These are phyloP conservation scores for Tuctoria greenei DNA, from an alignment of 176 grass and related monocot genomes.

Conservation along the genomic window DNA sequence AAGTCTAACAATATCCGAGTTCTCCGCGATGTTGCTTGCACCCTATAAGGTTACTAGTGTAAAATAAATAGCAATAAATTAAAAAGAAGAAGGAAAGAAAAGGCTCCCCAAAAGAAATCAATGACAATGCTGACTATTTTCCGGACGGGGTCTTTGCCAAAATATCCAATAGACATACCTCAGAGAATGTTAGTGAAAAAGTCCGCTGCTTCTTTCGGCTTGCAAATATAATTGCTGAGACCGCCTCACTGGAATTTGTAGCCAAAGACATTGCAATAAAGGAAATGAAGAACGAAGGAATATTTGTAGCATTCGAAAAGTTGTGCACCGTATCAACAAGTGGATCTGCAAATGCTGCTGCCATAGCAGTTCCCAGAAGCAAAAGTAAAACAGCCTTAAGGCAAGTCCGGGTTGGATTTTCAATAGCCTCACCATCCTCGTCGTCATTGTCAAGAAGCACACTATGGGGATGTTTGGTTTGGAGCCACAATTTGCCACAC, in stretches of 20 bases:
- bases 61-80: neutral
- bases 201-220: constrained; percentile 86
- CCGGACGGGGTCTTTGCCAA: too few species aligned
- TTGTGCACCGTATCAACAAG: constrained; percentile 85
- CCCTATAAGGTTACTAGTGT: neutral
- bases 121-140: neutral
- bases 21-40: neutral
- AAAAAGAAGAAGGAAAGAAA: neutral
- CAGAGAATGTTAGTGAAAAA: constrained; percentile 88
- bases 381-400: constrained; percentile 67
- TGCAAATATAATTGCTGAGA: constrained; percentile 83
- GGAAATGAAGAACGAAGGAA: constrained; percentile 93
- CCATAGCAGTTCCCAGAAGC: constrained; percentile 71
- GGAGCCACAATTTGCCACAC: too few species aligned
- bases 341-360: constrained; percentile 79
- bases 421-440: constrained; percentile 49
- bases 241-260: constrained; percentile 92
- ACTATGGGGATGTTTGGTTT: too few species aligned
- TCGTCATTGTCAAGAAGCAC: constrained; percentile 48
- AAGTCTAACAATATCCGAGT: neutral
- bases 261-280: constrained; percentile 91
- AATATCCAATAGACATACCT: constrained; percentile 51
- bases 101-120: neutral
- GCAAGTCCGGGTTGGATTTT: constrained; percentile 58
- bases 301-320: constrained; percentile 74